phyloP scores from a whole-genome alignment of 2,329 filamentous ascomycete species.

The Sporothrix schenckii region DNA sequence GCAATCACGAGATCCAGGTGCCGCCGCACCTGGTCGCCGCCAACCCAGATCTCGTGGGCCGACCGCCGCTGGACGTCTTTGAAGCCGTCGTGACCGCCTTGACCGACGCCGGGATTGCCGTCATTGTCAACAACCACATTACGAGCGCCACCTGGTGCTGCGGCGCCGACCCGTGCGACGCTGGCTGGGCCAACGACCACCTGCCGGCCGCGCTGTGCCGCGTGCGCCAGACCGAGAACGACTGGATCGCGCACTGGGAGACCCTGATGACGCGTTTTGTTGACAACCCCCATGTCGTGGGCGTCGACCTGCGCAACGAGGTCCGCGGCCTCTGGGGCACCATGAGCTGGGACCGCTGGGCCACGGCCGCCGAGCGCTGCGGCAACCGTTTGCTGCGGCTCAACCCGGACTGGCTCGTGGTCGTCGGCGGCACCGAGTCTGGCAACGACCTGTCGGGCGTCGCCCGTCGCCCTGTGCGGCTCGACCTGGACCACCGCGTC shows the following conservation, averaged over 20 bases:
- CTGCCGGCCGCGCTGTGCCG: slow-evolving; percentile 60
- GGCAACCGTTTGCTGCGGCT: slow-evolving; percentile 63
- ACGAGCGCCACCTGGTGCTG: slow-evolving; percentile 71
- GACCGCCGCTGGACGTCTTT: slow-evolving; percentile 63
- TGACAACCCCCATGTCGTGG: slow-evolving; percentile 64
- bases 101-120: slow-evolving; percentile 64
- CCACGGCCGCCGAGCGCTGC: slow-evolving; percentile 63
- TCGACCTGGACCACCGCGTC: slow-evolving; percentile 58
- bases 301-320: slow-evolving; percentile 69
- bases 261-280: slow-evolving; percentile 62
- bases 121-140: slow-evolving; percentile 72
- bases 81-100: slow-evolving; percentile 61
- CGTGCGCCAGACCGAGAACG: slow-evolving; percentile 64
- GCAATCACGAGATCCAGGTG: slow-evolving; percentile 56
- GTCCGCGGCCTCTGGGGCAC: slow-evolving; percentile 70
- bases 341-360: slow-evolving; percentile 68
- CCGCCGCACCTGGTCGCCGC: slow-evolving; percentile 55
- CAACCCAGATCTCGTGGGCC: slow-evolving; percentile 62
- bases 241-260: slow-evolving; percentile 70
- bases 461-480: slow-evolving; percentile 57
- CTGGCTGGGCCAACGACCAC: slow-evolving; percentile 67
- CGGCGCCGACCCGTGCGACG: slow-evolving; percentile 68
- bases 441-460: slow-evolving; percentile 66
- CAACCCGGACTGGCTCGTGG: slow-evolving; percentile 66
- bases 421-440: slow-evolving; percentile 69